Evolutionary conservation across 2,329 filamentous ascomycete species (phyloP), one percentile per base, ranked within the genome.

Genomic region (Trichoderma sp.): DNA sequence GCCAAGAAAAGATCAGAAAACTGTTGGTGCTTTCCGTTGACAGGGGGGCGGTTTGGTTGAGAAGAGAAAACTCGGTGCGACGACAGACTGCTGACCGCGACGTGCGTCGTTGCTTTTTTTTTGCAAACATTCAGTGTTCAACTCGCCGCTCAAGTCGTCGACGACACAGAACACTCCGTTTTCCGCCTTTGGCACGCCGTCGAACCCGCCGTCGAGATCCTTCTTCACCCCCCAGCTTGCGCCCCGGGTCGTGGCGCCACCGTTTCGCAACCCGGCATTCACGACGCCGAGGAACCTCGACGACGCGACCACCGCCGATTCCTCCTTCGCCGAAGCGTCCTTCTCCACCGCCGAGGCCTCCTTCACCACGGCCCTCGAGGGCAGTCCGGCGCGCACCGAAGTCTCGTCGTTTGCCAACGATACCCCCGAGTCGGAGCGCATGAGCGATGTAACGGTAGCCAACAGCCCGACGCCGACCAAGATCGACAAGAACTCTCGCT

Each of bases 231-330:
- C 81, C 6, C 75, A 78, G 51, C 67, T 82, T 4, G 73, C 77
- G 5, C 76, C 77, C 62, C 76, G 77, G 45, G 76, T 78, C 52
- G 76, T 78, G 0, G 83, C 81, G 0, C 78, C 84, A 15, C 78
- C 81, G 0, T 89, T 89, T 68, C 83, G 86, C 24, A 89, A 89
- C 69, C 84, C 86, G 0, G 83, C 86, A 3, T 89, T 89, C 68
- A 88, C 83, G 2, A 89, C 87, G 0, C 87, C 86, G 0, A 83
- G 87, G 56, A 85, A 82, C 65, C 78, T 84, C 66, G 85, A 88
- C 43, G 80, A 84, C 41, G 77, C 81, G 17, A 72, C 79, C 3
- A 75, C 84, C 56, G 86, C 85, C 3, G 85, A 88, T 70, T 77
- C 78, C 47, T 88, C 85, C 3, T 82, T 82, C 30, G 80, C 82